Evolutionary conservation across 2,329 filamentous ascomycete species (phyloP), one percentile per base, ranked within the genome.

Genomic region (Tolypocladium nubicola): DNA sequence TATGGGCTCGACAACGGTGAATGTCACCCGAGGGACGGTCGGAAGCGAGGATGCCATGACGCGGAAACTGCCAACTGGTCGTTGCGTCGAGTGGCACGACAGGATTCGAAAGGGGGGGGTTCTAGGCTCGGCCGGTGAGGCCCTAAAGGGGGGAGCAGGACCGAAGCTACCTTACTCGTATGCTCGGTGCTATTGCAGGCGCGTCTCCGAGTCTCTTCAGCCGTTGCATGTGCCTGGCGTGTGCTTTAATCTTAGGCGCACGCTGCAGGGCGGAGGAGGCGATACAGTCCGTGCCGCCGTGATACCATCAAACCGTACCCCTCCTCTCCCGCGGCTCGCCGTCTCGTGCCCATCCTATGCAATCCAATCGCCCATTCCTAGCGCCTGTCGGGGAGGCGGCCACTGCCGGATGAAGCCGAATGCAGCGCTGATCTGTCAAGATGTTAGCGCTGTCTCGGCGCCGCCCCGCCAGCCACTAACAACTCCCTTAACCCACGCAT

Each of bases 1-100:
- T 59, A 88, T 74, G 38, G 87, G 87, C 70, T 90, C 87, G 47
- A 88, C 67, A 56, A 88, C 69, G 37, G 84, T 87, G 62, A 90
- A 88, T 53, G 88, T 74, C 53, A 87, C 68, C 59, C 84, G 78
- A 14, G 87, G 87, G 65, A 88, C 76, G 3, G 76, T 66, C 2
- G 87, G 86, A 26, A 90, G 76, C 60, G 81, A 78, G 35, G 84
- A 78, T 13, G 83, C 75, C 84, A 87, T 87, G 53, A 52, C 63
- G 58, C 38, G 33, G 41, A 16, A 23, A 3, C n/a, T 11, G 11
- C 9, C 40, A 21, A 41, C 30, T 26, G 40, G 2, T 30, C 37
- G 50, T 13, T 19, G 35, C 23, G 38, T n/a, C 37, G 39, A 38
- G 56, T 57, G 56, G 56, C 45, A 57, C 52, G 53, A 52, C 39